Evolutionary conservation across 225 moss, liverwort and hornwort species (phyloP), one percentile per base, ranked within the genome.

Genomic region (Sphagnum tenellum): DNA sequence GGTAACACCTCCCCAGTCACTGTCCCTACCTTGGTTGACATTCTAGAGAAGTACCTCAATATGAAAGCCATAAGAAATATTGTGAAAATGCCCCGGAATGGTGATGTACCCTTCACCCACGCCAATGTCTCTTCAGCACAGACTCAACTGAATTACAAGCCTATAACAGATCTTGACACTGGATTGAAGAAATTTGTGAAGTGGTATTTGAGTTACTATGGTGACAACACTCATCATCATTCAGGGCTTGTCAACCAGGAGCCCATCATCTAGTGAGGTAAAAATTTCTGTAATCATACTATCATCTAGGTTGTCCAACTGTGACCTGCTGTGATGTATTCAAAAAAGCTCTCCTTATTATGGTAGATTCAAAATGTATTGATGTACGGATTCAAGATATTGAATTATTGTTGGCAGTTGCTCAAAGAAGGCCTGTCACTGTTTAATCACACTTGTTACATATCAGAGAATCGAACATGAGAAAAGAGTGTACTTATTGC

Each of bases 1-100:
- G 61, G 61, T n/a, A 61, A 61, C 61, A 61, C 61, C 47, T 61
- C 61, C 61, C 61, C 61, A 46, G 61, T 61, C 6, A 61, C 61
- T 44, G 61, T 61, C 46, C 61, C 61, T 12, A 61, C 61, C 4
- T 61, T 61, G 61, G 61, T 61, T 47, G 61, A 61, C 61, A 61
- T 61, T 44, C 61, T 61, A 2, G 61, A 61, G 61, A 61, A 61
- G 61, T 46, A 61, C 44, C 61, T 61, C n/a, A 44, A 46, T 8
- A 46, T 5, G 45, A 61, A 61, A 47, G 61, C 61, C 6, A 61
- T 46, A 47, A 61, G 61, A 61, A 47, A 61, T 7, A 61, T 61
- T 47, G 47, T 61, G 7, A 61, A 48, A 61, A 61, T 61, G 61
- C 61, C 61, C 61, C 61, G 61, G 3, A 61, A 61, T 46, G 61